Conservation (phyloP, 2,329 filamentous ascomycete species). For the Pseudogymnoascus destructans region DNA sequence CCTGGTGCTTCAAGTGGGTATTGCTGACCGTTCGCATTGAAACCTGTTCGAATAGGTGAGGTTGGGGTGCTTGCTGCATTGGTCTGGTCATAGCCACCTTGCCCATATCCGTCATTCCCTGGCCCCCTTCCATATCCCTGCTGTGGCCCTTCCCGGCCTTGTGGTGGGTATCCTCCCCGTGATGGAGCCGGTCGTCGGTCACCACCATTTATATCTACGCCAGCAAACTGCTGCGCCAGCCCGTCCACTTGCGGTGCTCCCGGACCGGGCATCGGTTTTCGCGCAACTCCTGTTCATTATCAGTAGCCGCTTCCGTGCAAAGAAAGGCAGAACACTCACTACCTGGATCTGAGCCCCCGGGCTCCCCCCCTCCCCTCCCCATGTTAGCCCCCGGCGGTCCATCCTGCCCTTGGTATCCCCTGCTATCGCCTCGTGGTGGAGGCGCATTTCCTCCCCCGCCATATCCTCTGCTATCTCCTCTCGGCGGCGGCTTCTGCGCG, state of each 20-base stretch:
- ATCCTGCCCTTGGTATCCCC: neutral
- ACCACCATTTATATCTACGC: slow-evolving; percentile 19
- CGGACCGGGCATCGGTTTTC: neutral
- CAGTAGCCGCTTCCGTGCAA: neutral
- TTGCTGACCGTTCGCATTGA: slow-evolving; percentile 17
- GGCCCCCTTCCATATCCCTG: slow-evolving; percentile 20
- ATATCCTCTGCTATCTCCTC: slow-evolving; percentile 6
- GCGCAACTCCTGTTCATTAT: neutral
- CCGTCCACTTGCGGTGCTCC: neutral
- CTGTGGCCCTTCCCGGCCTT: slow-evolving; percentile 15
- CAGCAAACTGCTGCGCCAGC: slow-evolving; percentile 11
- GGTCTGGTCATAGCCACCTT: slow-evolving; percentile 3
- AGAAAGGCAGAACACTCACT: neutral
- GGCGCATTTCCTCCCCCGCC: neutral
- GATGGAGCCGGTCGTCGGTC: slow-evolving; percentile 20
- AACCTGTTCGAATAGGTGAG: slow-evolving; percentile 19
- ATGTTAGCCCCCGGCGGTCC: slow-evolving; percentile 1
- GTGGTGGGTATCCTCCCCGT: slow-evolving; percentile 18
- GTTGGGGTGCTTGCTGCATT: slow-evolving; percentile 14
- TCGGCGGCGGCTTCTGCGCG: neutral
- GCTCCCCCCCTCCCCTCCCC: neutral
- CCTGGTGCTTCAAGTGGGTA: slow-evolving; percentile 18
- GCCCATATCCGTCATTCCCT: slow-evolving; percentile 17
- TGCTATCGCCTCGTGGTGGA: neutral
- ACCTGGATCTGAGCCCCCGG: neutral